phyloP scores from a whole-genome alignment of 345 rosid species.

The Eucalyptus grandis region DNA sequence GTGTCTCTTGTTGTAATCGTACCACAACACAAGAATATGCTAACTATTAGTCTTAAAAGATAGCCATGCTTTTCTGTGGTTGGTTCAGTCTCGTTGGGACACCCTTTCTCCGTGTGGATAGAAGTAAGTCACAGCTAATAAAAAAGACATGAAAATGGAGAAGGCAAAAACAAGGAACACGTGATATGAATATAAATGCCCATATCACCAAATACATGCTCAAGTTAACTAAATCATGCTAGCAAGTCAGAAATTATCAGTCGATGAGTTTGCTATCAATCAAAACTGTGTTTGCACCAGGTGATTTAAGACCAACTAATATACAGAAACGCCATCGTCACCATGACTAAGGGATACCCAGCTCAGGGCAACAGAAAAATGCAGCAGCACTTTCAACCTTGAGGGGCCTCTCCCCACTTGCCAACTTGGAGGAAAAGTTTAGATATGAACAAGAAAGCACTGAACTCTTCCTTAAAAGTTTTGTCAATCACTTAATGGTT shows the following conservation, averaged over 20 bases:
- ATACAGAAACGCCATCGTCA: background rate
- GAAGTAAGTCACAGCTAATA: background rate
- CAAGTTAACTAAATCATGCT: background rate
- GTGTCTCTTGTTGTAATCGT: background rate
- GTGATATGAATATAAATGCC: background rate
- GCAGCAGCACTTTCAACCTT: background rate
- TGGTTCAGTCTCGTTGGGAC: background rate
- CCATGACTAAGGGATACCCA: background rate
- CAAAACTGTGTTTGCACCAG: background rate
- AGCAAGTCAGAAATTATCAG: background rate
- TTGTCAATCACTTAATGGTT: background rate
- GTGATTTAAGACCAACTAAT: background rate
- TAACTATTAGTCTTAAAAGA: background rate
- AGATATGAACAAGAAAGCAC: background rate
- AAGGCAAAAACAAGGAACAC: background rate
- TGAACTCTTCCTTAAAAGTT: background rate
- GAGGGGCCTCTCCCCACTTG: background rate
- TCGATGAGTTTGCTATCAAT: background rate
- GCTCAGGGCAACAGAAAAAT: background rate
- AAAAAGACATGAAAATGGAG: background rate
- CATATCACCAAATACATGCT: background rate
- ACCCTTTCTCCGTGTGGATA: background rate
- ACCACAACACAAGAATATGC: background rate
- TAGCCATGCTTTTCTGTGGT: background rate
- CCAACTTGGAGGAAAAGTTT: background rate